A percentile compares a stretch with the other conserved stretches of the same genome.
Conservation (phyloP, 179 eudicot species). For the Gypsophila paniculata region DNA sequence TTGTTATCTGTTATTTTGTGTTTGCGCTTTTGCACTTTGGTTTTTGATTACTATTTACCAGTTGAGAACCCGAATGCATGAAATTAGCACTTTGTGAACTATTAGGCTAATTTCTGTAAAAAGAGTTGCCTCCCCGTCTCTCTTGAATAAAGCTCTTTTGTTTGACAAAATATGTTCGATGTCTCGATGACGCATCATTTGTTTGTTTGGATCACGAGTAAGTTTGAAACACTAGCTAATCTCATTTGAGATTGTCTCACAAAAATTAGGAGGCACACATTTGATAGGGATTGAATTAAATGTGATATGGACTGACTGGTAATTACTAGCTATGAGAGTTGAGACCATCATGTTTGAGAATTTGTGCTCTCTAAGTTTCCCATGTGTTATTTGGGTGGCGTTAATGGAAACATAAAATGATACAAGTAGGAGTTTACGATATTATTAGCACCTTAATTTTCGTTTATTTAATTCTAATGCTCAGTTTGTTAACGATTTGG, state of each 20-base stretch:
- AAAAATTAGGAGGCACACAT: not conserved
- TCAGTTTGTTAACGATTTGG: not conserved
- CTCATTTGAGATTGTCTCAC: not conserved
- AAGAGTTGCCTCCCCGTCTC: no score
- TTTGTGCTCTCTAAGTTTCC: not conserved
- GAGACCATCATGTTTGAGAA: not conserved
- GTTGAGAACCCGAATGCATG: no score
- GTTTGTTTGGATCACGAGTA: no score
- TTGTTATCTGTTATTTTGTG: not conserved
- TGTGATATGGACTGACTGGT: no score
- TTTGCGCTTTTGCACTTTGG: not conserved
- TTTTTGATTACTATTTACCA: not conserved
- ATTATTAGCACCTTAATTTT: constrained; percentile 3
- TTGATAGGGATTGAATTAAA: not conserved
- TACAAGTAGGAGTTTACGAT: not conserved
- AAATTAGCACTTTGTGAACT: no score
- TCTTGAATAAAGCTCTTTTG: no score
- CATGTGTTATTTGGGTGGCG: not conserved
- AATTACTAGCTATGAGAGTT: not conserved
- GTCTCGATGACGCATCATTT: no score
- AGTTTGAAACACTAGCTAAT: not conserved
- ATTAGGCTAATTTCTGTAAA: no score
- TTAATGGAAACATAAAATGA: not conserved
- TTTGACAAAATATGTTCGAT: no score
- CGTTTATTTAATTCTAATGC: not conserved